phyloP scores from a whole-genome alignment of 2,329 filamentous ascomycete species.

The Alternaria conjuncta region DNA sequence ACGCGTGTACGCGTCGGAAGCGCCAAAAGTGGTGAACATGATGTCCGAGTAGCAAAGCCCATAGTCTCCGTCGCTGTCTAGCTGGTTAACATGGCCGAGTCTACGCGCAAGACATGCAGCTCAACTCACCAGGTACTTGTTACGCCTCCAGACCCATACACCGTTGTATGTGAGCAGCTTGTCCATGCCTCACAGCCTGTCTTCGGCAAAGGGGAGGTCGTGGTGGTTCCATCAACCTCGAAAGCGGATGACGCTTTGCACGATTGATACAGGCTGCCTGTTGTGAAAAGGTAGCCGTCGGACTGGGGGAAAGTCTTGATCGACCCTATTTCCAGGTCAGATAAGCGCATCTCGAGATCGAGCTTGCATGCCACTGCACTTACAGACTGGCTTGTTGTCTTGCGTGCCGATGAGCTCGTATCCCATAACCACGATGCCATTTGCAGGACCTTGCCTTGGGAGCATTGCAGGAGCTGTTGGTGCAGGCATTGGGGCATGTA shows the following conservation, averaged over 20 bases:
- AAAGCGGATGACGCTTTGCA: background rate
- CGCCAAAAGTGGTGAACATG: background rate
- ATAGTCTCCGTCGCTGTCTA: background rate
- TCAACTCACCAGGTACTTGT: conserved; percentile 2
- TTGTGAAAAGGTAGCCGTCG: conserved; percentile 4
- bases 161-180: background rate
- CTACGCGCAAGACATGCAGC: too few relatives aligned
- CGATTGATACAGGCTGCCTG: background rate
- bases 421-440: background rate
- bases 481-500: background rate
- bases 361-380: background rate
- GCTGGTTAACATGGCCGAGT: background rate
- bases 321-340: background rate
- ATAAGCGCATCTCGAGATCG: background rate
- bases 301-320: background rate
- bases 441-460: background rate
- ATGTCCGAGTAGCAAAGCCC: conserved; percentile 1
- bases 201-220: background rate
- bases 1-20: background rate
- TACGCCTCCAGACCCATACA: background rate
- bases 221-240: background rate
- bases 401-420: background rate
- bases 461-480: conserved; percentile 2
- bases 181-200: conserved; percentile 4
- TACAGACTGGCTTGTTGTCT: background rate